phyloP scores from a whole-genome alignment of 129 eudicot genomes.

The Smallanthus sonchifolius region DNA sequence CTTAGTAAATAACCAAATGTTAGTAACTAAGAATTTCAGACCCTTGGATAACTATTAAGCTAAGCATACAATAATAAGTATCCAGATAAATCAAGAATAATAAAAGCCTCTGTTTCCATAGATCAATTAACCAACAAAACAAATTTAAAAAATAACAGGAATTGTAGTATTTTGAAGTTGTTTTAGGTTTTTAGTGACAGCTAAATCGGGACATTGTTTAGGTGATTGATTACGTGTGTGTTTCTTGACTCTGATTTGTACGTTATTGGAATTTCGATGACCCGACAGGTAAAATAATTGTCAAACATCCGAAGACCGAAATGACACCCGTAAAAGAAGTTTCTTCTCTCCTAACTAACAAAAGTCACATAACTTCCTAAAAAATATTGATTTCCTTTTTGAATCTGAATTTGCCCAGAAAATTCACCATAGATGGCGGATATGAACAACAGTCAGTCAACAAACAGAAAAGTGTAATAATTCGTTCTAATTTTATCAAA shows the following conservation, averaged over 20 bases:
- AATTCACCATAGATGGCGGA: background rate
- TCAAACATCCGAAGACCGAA: background rate
- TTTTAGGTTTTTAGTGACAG: background rate
- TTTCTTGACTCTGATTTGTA: background rate
- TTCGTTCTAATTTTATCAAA: background rate
- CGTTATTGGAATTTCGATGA: background rate
- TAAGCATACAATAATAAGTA: background rate
- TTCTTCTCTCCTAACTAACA: slow-evolving; percentile 6
- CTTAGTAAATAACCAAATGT: background rate
- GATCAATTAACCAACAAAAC: background rate
- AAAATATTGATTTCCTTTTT: slow-evolving; percentile 2
- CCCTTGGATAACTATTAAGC: background rate
- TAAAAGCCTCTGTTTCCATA: background rate
- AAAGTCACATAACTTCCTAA: slow-evolving; percentile 3
- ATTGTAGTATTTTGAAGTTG: background rate
- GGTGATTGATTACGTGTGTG: background rate
- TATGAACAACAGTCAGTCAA: background rate
- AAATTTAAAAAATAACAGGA: background rate
- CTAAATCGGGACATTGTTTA: background rate
- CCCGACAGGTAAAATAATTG: background rate
- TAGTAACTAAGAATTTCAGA: background rate
- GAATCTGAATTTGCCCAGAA: background rate
- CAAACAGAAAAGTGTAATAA: background rate
- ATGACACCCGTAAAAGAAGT: background rate
- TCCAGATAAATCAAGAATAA: background rate